These are phyloP conservation scores for Corymbia calophylla DNA, from an alignment of 441 rosid genomes.

Conservation along the genomic window DNA sequence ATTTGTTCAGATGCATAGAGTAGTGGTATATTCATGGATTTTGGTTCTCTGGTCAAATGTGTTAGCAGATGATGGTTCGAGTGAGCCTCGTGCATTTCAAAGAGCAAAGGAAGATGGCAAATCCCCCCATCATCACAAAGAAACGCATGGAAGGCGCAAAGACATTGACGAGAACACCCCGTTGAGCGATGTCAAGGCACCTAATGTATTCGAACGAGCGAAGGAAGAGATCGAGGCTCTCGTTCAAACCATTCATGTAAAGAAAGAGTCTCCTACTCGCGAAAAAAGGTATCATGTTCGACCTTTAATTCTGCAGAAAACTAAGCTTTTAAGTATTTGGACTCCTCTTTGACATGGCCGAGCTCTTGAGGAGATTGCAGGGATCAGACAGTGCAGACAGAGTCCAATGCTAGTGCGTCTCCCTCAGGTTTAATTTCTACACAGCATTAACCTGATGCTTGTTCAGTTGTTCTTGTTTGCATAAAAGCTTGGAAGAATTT, in stretches of 20 bases:
- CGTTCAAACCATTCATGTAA: not conserved
- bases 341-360: not conserved
- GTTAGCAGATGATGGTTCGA: not conserved
- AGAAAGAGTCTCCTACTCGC: not conserved
- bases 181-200: conserved; percentile 13
- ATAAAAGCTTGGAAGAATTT: not conserved
- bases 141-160: not conserved
- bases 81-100: not conserved
- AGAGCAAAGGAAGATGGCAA: not conserved
- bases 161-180: not conserved
- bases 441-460: not conserved
- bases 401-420: conserved; percentile 5
- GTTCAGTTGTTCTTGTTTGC: not conserved
- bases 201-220: conserved; percentile 18
- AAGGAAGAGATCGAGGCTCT: conserved; percentile 8
- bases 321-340: not conserved
- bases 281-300: conserved; percentile 8
- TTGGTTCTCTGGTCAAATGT: not conserved
- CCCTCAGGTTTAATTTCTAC: not conserved
- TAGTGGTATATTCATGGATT: not conserved
- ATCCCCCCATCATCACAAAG: not conserved
- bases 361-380: conserved; percentile 8
- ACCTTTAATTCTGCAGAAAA: not conserved
- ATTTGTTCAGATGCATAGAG: not conserved
- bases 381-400: conserved; percentile 8